Conservation (phyloP, 2,329 filamentous ascomycete genomes). For the Boeremia lycopersici region DNA sequence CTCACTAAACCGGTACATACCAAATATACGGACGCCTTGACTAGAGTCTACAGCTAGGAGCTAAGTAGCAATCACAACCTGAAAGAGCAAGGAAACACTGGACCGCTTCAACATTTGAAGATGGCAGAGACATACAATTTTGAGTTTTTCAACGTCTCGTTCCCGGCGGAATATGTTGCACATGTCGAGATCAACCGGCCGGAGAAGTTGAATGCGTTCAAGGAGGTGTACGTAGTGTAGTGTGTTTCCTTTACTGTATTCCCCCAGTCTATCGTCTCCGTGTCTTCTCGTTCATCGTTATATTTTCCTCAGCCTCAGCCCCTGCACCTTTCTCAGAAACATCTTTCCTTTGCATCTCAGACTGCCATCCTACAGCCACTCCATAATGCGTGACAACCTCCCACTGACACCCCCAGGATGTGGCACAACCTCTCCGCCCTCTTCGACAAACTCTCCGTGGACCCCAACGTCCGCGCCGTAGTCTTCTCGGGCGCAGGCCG, state of each 20-base stretch:
- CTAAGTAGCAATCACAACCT: neutral
- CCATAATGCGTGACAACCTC: no score
- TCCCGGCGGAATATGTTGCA: conserved; percentile 74
- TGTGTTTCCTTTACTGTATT: neutral
- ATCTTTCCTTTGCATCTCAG: no score
- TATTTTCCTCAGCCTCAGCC: no score
- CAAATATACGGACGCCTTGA: no score
- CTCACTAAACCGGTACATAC: neutral
- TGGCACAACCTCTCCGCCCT: conserved; percentile 80
- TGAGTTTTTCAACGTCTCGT: conserved; percentile 75
- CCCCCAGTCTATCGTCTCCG: neutral
- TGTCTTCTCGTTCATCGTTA: no score
- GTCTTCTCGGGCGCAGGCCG: conserved; percentile 81
- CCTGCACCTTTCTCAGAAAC: neutral
- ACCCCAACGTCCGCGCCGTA: conserved; percentile 75
- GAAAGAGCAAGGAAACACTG: conserved; percentile 18
- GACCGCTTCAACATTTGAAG: neutral
- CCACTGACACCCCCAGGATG: conserved; percentile 59
- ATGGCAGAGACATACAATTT: conserved; percentile 53
- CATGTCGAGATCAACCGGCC: conserved; percentile 92
- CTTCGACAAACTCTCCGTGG: conserved; percentile 73
- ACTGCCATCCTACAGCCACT: no score
- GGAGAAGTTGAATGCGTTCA: conserved; percentile 86
- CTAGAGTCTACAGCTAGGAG: neutral
- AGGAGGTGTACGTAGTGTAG: conserved; percentile 61